Evolutionary conservation across 148 eudicot genomes (phyloP).

Genomic region (Cornus kousa): DNA sequence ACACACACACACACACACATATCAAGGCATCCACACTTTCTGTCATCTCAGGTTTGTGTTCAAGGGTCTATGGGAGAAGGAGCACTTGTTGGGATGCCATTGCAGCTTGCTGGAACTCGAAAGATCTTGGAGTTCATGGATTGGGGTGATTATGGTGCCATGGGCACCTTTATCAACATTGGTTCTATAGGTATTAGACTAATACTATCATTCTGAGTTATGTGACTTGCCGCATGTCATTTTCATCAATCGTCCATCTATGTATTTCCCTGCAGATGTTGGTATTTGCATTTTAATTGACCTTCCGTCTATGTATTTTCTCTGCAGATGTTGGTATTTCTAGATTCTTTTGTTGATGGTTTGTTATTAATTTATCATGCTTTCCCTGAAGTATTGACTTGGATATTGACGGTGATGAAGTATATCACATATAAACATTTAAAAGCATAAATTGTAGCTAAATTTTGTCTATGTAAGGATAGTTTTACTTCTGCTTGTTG

Average conservation of each 20-base stretch:
- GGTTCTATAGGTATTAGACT: constrained; percentile 76
- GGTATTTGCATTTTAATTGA: neutral
- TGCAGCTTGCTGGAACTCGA: constrained; percentile 89
- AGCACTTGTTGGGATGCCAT: constrained; percentile 90
- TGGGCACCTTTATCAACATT: constrained; percentile 81
- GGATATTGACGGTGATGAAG: neutral
- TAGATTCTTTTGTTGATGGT: neutral
- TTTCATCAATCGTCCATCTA: neutral
- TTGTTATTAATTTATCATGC: neutral
- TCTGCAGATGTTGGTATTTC: neutral
- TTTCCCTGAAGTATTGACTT: neutral
- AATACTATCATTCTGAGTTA: neutral
- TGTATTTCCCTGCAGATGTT: neutral
- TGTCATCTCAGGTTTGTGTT: constrained; percentile 70
- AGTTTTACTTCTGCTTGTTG: neutral
- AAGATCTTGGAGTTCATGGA: constrained; percentile 94
- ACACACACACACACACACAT: neutral
- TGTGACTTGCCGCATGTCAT: neutral
- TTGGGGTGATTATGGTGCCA: constrained; percentile 96
- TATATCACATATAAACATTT: neutral
- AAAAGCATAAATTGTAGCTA: neutral
- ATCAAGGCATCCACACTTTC: neutral
- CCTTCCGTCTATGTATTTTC: too few species aligned
- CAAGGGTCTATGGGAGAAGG: constrained; percentile 99
- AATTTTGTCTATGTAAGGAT: neutral